Base-by-base conservation (phyloP, 768 basidiomycete genomes). In the Cystoderma amianthinum region DNA sequence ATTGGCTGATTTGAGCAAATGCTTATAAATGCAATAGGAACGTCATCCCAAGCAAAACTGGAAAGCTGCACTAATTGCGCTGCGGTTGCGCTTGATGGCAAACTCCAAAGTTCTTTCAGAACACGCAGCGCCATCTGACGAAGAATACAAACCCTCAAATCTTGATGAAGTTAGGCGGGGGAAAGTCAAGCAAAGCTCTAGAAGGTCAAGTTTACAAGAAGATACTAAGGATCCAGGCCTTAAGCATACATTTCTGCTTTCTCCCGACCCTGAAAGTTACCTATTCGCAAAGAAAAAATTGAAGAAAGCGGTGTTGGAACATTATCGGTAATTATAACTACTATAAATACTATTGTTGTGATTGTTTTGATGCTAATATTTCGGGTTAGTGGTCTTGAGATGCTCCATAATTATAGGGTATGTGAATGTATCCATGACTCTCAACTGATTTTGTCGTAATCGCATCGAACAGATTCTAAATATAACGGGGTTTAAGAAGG, bases 391-490 rank as follows among this genome's bases (percentile, higher is more conserved):
- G 84, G 76, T 7, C 65, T 96, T 16, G 92, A 95, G 55, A 64
- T 84, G 39, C 67, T 99, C 46, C 87, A 91, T 50, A 90, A 90
- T 54, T 99, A 95, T 59, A 74, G 91, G 22, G 91, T 91, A 54
- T 12, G 76, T 56, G 19, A 32, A 32, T 23, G 23, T 19, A 17
- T n/a, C 28, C 28, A 15, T 15, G 28, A 30, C 18, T 18, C 11
- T 28, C n/a, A 34, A 20, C 17, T 6, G 2, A 9, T 15, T 32
- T 18, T 15, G 4, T 19, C 17, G 4, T 36, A 5, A 19, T 36
- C 16, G 18, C 3, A 2, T 4, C 18, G 10, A 18, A 13, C 47
- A 90, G 83, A 78, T 85, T 34, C 61, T 97, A 30, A 98, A 99
- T 58, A 60, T 92, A 7, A 87, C 89, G 1, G 96, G 95, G 1